Evolutionary conservation across 192 early-diverging fungal genomes (phyloP).

Genomic region (Backusella morwellensis): DNA sequence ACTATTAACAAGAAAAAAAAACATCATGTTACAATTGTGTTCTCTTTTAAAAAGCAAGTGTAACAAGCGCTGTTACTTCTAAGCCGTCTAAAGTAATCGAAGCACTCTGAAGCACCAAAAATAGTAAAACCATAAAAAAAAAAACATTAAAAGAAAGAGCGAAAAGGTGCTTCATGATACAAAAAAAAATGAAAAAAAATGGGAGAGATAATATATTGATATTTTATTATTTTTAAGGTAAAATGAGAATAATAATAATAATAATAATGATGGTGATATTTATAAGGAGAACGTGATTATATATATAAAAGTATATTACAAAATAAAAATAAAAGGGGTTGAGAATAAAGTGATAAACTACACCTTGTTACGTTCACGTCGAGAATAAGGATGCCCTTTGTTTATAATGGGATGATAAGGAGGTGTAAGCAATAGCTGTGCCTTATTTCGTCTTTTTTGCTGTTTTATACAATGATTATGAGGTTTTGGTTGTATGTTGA

Average conservation of each 20-base stretch:
- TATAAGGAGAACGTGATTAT: background rate
- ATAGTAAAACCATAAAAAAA: background rate
- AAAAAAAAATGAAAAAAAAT: background rate
- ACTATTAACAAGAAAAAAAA: background rate
- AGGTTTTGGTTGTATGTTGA: background rate
- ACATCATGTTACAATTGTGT: background rate
- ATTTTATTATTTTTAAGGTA: background rate
- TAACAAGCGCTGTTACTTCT: background rate
- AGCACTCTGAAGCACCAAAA: background rate
- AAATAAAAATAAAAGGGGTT: background rate
- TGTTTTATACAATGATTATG: background rate
- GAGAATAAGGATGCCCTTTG: background rate
- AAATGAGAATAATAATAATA: background rate
- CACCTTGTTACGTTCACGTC: background rate
- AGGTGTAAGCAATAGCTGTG: background rate
- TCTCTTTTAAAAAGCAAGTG: background rate
- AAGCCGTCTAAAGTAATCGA: background rate
- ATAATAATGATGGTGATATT: background rate
- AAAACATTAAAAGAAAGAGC: background rate
- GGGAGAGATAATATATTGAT: background rate
- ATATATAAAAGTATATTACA: background rate
- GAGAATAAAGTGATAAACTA: background rate
- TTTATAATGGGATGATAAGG: slow-evolving; percentile 3
- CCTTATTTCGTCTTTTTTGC: background rate
- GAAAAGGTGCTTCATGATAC: background rate